Evolutionary conservation across 1,284 basidiomycete genomes (phyloP).

Genomic region (Ceratobasidium sp.): DNA sequence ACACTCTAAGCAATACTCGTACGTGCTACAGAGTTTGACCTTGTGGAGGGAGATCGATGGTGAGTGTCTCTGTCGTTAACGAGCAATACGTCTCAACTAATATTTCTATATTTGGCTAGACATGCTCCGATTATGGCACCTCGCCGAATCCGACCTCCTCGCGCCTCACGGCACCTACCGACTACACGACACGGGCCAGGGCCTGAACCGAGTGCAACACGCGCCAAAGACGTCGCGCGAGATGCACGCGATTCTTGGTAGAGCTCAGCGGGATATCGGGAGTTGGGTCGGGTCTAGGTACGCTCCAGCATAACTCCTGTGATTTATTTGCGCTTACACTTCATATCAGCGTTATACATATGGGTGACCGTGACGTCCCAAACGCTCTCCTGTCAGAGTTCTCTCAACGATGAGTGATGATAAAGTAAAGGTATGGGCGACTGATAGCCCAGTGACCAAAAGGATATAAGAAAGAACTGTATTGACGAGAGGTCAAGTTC

Average conservation of each 20-base stretch:
- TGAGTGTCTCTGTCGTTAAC: no score
- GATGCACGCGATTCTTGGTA: constrained; percentile 86
- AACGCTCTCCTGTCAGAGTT: constrained; percentile 87
- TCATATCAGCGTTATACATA: constrained; percentile 48
- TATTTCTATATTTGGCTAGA: constrained; percentile 62
- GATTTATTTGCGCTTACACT: no score
- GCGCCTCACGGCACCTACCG: constrained; percentile 79
- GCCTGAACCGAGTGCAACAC: constrained; percentile 84
- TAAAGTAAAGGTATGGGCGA: no score
- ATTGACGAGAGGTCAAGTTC: no score
- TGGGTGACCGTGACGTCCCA: constrained; percentile 82
- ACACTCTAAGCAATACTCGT: constrained; percentile 85
- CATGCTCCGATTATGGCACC: constrained; percentile 86
- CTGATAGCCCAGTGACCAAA: no score
- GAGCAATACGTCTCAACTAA: background rate
- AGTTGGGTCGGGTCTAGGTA: constrained; percentile 80
- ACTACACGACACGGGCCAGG: constrained; percentile 84
- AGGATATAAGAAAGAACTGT: no score
- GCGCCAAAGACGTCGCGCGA: constrained; percentile 85
- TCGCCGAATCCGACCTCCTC: constrained; percentile 82
- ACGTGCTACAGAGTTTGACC: constrained; percentile 84
- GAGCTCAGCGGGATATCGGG: constrained; percentile 81
- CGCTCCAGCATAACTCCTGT: no score
- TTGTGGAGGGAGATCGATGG: constrained; percentile 88
- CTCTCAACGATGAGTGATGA: no score